phyloP scores from a whole-genome alignment of 2,329 filamentous ascomycete genomes.

The Arthrinium phaeospermum region DNA sequence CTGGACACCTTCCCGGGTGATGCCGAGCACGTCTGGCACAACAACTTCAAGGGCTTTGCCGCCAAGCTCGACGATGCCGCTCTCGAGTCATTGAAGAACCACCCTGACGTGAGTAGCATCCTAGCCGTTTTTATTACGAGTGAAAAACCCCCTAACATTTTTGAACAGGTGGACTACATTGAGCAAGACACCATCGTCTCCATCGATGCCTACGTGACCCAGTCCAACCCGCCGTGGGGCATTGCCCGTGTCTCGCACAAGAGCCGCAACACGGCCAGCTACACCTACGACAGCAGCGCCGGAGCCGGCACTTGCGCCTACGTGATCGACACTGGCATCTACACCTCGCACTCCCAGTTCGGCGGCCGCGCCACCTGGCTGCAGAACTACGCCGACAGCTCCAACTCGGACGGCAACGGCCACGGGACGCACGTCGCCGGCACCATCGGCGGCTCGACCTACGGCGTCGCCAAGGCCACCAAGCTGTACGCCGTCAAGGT shows the following conservation, averaged over 20 bases:
- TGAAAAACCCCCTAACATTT: background rate
- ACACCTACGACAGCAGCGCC: slow-evolving; percentile 34
- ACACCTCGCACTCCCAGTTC: slow-evolving; percentile 38
- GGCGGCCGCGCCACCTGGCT: slow-evolving; percentile 48
- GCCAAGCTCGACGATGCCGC: slow-evolving; percentile 46
- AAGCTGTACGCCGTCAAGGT: slow-evolving; percentile 53
- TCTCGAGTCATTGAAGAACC: slow-evolving; percentile 42
- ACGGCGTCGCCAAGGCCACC: slow-evolving; percentile 54
- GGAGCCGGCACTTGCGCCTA: slow-evolving; percentile 43
- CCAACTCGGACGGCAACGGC: slow-evolving; percentile 48
- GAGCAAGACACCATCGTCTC: slow-evolving; percentile 31
- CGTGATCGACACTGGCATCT: slow-evolving; percentile 53
- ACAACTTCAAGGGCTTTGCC: slow-evolving; percentile 44
- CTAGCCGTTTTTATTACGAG: background rate
- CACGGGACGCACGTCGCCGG: slow-evolving; percentile 56
- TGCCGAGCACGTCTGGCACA: slow-evolving; percentile 33
- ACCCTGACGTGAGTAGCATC: slow-evolving; percentile 41
- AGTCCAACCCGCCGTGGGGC: slow-evolving; percentile 26
- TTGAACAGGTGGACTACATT: slow-evolving; percentile 29
- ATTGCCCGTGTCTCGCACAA: slow-evolving; percentile 27
- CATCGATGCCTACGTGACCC: slow-evolving; percentile 26
- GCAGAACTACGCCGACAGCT: slow-evolving; percentile 42
- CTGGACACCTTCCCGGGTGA: slow-evolving; percentile 24
- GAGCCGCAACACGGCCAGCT: slow-evolving; percentile 25
- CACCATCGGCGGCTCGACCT: slow-evolving; percentile 48